These are phyloP conservation scores for Intubia oerlemansii DNA, from an alignment of 2,329 filamentous ascomycete genomes.

Conservation along the genomic window DNA sequence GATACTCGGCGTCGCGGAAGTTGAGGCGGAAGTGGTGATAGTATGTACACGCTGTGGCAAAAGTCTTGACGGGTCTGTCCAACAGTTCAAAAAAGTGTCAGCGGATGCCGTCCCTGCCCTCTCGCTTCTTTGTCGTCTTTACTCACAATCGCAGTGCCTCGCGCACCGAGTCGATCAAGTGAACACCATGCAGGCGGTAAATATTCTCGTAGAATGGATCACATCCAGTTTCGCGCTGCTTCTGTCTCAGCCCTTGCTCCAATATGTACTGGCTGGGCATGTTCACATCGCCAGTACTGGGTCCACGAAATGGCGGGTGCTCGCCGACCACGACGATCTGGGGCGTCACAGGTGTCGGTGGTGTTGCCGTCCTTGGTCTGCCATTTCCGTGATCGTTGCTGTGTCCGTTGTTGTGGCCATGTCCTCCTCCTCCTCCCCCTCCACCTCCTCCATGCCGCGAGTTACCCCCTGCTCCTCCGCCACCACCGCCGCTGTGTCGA, in stretches of 20 bases:
- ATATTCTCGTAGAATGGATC: slow-evolving; percentile 62
- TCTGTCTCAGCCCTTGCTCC: slow-evolving; percentile 58
- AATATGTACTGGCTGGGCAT: slow-evolving; percentile 52
- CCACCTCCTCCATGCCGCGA: slow-evolving; percentile 1
- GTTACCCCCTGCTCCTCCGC: too few relatives aligned
- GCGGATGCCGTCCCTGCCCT: too few relatives aligned
- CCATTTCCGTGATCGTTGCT: neutral
- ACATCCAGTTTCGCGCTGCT: slow-evolving; percentile 45
- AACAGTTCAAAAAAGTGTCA: too few relatives aligned
- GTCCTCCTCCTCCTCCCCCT: neutral
- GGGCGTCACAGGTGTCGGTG: too few relatives aligned
- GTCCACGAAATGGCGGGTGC: slow-evolving; percentile 7
- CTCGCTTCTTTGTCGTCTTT: too few relatives aligned
- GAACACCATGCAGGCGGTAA: slow-evolving; percentile 65
- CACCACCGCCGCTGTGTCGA: too few relatives aligned
- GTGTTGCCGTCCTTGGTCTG: too few relatives aligned
- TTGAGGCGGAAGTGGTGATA: slow-evolving; percentile 85
- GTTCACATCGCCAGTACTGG: slow-evolving; percentile 22
- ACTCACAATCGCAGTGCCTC: slow-evolving; percentile 59
- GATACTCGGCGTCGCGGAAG: slow-evolving; percentile 71
- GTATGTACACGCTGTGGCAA: slow-evolving; percentile 76
- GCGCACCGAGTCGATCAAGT: slow-evolving; percentile 73
- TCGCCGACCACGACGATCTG: too few relatives aligned
- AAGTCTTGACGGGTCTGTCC: slow-evolving; percentile 59
- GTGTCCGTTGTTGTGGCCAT: neutral